Evolutionary conservation across 257 asterid genomes (phyloP).

Genomic region (Nicotiana tomentosiformis): DNA sequence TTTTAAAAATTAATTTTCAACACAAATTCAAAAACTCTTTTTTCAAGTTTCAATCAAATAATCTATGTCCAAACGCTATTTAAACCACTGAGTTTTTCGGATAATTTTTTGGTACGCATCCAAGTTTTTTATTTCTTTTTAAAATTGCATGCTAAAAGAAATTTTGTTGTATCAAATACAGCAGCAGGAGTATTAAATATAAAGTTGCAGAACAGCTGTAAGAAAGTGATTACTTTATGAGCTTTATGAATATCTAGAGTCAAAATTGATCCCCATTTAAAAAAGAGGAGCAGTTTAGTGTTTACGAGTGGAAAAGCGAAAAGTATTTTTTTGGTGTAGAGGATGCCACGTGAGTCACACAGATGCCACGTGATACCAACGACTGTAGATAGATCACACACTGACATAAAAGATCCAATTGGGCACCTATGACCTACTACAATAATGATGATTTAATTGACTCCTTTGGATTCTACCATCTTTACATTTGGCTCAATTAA

Average conservation of each 20-base stretch:
- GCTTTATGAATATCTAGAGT: not conserved
- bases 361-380: not conserved
- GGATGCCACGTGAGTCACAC: not conserved
- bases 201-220: not conserved
- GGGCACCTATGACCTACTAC: not conserved
- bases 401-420: no score
- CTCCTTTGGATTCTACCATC: not conserved
- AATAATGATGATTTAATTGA: not conserved
- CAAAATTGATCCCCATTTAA: not conserved
- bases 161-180: no score
- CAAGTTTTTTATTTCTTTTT: no score
- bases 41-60: no score
- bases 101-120: no score
- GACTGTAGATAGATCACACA: no score
- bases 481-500: no score
- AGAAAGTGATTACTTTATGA: not conserved
- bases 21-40: no score
- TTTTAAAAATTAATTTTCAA: no score
- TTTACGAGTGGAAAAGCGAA: not conserved
- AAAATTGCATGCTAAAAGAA: no score
- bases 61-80: no score
- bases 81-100: no score
- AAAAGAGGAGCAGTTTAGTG: not conserved
- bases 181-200: not conserved
- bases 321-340: not conserved